Conservation (phyloP, 78 protist genomes). For the Guillardia theta region DNA sequence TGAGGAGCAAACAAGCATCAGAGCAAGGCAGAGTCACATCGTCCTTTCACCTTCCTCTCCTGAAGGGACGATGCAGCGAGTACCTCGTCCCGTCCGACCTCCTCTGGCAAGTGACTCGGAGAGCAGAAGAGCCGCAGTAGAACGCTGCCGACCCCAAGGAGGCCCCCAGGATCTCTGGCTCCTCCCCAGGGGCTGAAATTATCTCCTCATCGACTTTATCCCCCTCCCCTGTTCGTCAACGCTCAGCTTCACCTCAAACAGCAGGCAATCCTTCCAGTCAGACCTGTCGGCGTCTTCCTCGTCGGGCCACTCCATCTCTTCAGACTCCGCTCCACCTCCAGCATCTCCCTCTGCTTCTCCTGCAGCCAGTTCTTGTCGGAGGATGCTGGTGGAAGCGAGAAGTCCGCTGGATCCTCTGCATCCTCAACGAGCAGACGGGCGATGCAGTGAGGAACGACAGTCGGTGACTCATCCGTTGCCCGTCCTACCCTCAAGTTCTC, state of each 20-base stretch:
- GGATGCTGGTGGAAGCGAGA: too few relatives aligned
- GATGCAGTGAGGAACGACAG: background rate
- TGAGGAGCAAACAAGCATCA: too few relatives aligned
- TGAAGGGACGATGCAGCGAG: background rate
- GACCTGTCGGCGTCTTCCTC: background rate
- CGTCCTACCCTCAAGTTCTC: background rate
- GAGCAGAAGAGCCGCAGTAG: background rate
- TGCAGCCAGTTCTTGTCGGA: too few relatives aligned
- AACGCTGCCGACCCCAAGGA: background rate
- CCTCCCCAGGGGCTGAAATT: background rate
- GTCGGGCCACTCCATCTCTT: background rate
- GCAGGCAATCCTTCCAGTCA: too few relatives aligned
- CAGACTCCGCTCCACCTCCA: background rate
- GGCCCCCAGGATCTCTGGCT: background rate
- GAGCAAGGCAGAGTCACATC: too few relatives aligned
- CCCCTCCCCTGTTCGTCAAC: background rate
- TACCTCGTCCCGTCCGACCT: background rate
- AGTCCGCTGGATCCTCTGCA: too few relatives aligned
- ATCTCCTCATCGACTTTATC: background rate
- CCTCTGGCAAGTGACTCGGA: background rate
- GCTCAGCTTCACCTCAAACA: background rate
- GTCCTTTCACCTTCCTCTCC: background rate
- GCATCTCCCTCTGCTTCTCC: background rate
- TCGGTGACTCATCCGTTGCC: background rate
- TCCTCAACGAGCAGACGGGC: background rate